These are phyloP conservation scores for Pichia sp. DNA, from an alignment of 1,139 yeast genomes.

Conservation along the genomic window DNA sequence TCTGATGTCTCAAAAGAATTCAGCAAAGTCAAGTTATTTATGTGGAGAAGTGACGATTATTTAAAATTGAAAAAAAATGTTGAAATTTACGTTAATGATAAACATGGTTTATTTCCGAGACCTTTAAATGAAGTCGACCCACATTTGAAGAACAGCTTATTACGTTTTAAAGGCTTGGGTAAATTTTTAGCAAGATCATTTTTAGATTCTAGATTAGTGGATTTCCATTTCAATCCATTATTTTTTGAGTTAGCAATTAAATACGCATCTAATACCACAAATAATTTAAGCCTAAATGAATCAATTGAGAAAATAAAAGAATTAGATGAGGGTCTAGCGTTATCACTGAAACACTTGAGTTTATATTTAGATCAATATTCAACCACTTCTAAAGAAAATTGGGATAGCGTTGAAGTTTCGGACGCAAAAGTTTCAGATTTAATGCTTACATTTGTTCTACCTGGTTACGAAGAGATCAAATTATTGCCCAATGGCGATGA, in stretches of 20 bases:
- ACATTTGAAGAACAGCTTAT: slow-evolving; percentile 38
- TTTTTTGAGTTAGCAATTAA: slow-evolving; percentile 50
- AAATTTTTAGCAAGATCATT: slow-evolving; percentile 81
- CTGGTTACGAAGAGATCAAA: slow-evolving; percentile 66
- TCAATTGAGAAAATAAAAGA: slow-evolving; percentile 37
- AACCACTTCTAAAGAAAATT: slow-evolving; percentile 17
- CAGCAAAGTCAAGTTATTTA: slow-evolving; percentile 43
- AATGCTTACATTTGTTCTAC: slow-evolving; percentile 60
- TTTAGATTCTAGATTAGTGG: slow-evolving; percentile 80
- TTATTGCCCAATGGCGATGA: slow-evolving; percentile 49
- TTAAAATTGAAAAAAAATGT: slow-evolving; percentile 16
- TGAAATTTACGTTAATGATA: slow-evolving; percentile 38
- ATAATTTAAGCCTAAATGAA: slow-evolving; percentile 3
- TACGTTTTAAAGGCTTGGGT: slow-evolving; percentile 64
- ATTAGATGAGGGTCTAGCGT: slow-evolving; percentile 59
- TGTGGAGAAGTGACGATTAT: slow-evolving; percentile 62
- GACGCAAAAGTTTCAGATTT: slow-evolving; percentile 46
- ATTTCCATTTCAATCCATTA: slow-evolving; percentile 65
- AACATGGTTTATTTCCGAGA: slow-evolving; percentile 64
- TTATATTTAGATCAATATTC: slow-evolving; percentile 36
- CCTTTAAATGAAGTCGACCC: slow-evolving; percentile 43
- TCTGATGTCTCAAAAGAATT: slow-evolving; percentile 75
- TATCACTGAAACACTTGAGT: slow-evolving; percentile 49
- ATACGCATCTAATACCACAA: slow-evolving; percentile 5
- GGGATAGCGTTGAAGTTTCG: slow-evolving; percentile 33